phyloP scores from a whole-genome alignment of 768 basidiomycete species.

The Melanogaster broomeanus region DNA sequence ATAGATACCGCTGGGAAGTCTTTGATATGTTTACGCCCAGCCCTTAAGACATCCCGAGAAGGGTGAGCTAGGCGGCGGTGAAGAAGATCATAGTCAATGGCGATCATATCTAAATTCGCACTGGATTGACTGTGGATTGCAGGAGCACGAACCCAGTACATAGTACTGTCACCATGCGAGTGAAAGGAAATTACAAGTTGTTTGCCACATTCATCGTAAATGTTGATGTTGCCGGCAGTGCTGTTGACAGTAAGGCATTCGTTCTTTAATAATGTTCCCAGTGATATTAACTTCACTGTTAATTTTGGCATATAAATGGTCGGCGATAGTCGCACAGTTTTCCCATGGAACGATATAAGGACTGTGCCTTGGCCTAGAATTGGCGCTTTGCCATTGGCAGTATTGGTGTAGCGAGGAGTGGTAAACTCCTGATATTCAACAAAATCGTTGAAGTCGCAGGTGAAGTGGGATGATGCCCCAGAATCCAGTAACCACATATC shows the following conservation, averaged over 20 bases:
- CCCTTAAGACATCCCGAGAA: too few species aligned
- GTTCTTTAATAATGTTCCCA: too few species aligned
- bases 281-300: too few species aligned
- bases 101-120: background rate
- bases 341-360: background rate
- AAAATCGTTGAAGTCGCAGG: background rate
- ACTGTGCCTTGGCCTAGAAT: background rate
- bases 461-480: too few species aligned
- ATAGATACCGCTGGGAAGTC: too few species aligned
- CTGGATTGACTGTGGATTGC: background rate
- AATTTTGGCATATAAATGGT: too few species aligned
- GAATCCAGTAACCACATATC: too few species aligned
- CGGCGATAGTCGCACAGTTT: background rate
- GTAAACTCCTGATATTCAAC: background rate
- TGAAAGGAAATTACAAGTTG: too few species aligned
- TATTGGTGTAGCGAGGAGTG: background rate
- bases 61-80: too few species aligned
- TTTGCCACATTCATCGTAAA: too few species aligned
- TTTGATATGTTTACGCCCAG: too few species aligned
- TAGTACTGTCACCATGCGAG: too few species aligned
- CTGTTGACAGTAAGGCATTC: background rate
- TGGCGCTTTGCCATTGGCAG: background rate
- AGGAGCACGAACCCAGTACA: background rate
- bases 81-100: background rate
- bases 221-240: background rate